Base-by-base conservation (phyloP, 805 yeast species). In the Scheffersomyces amazonensis region DNA sequence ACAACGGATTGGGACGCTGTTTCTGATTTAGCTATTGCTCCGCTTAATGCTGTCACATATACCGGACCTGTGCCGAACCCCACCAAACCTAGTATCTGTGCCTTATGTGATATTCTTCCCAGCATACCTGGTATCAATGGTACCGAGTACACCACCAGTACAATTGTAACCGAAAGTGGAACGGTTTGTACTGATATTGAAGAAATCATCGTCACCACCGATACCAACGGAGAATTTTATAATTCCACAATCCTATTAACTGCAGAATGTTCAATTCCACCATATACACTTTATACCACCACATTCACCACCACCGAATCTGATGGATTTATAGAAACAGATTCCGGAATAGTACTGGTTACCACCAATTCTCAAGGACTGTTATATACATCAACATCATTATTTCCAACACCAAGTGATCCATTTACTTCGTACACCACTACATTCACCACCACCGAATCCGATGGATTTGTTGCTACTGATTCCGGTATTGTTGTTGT, bases 251-350 rank as follows among this genome's bases (percentile, higher is more conserved):
- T 15, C 8, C 6, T 21, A 15, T 10, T 21, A 15, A 23, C n/a
- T 5, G n/a, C 27, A 11, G 4, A 7, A 4, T 23, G 13, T 7
- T 23, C n/a, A 12, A 23, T 8, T 11, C 28, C 9, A 3, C 12
- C 4, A 10, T 17, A 6, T 5, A 23, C 27, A 9, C 9, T 7
- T 7, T 23, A 23, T 13, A 23, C 39, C 13, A 42, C 46, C 6
- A 31, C 41, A 2, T 29, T 35, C 18, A 37, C 39, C 2, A 37
- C 40, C 22, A 33, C 45, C 17, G 44, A 36, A 16, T 16, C 34
- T 23, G 40, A 30, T 12, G 45, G 49, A 42, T 47, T 22, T 36
- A 24, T 11, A 53, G 42, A 36, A n/a, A 27, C 11, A 52, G 27
- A 23, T 12, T 9, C 27, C 4, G 27, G 27, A 5, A 12, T 9